phyloP scores from a whole-genome alignment of 2,329 filamentous ascomycete genomes.

The Phialocephala sp. region DNA sequence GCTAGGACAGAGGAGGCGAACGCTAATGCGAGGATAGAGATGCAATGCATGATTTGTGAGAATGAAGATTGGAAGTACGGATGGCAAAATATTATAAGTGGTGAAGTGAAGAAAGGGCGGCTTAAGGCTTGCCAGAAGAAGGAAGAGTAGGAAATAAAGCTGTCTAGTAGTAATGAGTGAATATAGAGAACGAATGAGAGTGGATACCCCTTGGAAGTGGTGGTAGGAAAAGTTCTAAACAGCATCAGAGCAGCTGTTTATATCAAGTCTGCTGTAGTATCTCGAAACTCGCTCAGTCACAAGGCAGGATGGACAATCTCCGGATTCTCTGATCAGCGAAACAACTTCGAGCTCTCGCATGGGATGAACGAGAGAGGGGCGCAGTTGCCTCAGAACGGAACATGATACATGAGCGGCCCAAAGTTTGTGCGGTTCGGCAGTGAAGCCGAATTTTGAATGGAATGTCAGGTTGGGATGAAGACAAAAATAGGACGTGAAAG shows the following conservation, averaged over 20 bases:
- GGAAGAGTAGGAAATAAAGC: conserved; percentile 7
- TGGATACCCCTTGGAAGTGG: background rate
- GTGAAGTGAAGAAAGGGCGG: background rate
- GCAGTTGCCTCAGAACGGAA: conserved; percentile 16
- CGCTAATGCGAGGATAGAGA: background rate
- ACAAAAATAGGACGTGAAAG: background rate
- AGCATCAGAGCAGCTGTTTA: conserved; percentile 2
- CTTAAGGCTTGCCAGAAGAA: conserved; percentile 1
- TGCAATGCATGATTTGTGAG: conserved; percentile 8
- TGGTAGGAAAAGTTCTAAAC: background rate
- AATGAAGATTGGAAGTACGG: background rate
- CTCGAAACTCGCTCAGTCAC: conserved; percentile 13
- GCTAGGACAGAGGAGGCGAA: conserved; percentile 7
- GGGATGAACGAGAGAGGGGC: conserved; percentile 12
- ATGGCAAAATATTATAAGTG: background rate
- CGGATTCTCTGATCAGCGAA: conserved; percentile 16
- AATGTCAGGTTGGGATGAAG: conserved; percentile 9
- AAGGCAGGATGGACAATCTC: conserved; percentile 12
- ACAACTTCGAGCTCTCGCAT: conserved; percentile 7
- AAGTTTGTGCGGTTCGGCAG: conserved; percentile 11
- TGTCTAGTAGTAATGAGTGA: conserved; percentile 16
- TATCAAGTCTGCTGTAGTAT: conserved; percentile 6
- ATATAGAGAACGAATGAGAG: conserved; percentile 14
- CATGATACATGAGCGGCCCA: conserved; percentile 19
- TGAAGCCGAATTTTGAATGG: background rate